phyloP scores from a whole-genome alignment of 2,329 filamentous ascomycete species.

The Fusarium torreyae region DNA sequence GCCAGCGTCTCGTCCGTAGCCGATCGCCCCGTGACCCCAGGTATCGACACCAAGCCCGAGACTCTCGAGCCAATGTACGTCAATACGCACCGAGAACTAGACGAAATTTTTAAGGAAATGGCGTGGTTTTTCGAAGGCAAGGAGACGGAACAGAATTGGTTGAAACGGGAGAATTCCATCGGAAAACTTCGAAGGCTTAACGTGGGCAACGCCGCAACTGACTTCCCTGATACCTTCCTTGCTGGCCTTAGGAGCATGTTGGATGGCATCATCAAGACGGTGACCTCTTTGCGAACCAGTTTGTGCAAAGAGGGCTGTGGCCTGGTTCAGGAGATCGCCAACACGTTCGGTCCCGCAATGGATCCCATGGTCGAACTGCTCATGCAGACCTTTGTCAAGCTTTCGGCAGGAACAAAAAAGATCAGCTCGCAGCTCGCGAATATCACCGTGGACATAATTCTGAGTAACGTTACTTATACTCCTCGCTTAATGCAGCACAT shows the following conservation, averaged over 20 bases:
- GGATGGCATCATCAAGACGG: slow-evolving; percentile 90
- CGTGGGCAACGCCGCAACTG: slow-evolving; percentile 85
- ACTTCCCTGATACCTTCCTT: slow-evolving; percentile 81
- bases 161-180: slow-evolving; percentile 85
- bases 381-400: slow-evolving; percentile 90
- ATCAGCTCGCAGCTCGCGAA: slow-evolving; percentile 90
- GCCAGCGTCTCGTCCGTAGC: slow-evolving; percentile 67
- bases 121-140: slow-evolving; percentile 85
- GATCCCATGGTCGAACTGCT: slow-evolving; percentile 93
- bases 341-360: slow-evolving; percentile 80
- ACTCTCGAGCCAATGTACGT: slow-evolving; percentile 85
- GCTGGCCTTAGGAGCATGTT: slow-evolving; percentile 79
- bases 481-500: slow-evolving; percentile 88
- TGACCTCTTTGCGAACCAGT: slow-evolving; percentile 88
- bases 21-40: slow-evolving; percentile 72
- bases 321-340: slow-evolving; percentile 87
- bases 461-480: slow-evolving; percentile 85
- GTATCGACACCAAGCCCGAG: slow-evolving; percentile 76
- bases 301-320: slow-evolving; percentile 89
- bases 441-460: slow-evolving; percentile 82
- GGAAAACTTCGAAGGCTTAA: slow-evolving; percentile 82
- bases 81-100: slow-evolving; percentile 88
- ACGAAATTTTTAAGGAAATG: slow-evolving; percentile 89
- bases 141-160: slow-evolving; percentile 93
- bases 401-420: slow-evolving; percentile 92